phyloP scores from a whole-genome alignment of 78 protist genomes.

The Dictyostelium purpureum region DNA sequence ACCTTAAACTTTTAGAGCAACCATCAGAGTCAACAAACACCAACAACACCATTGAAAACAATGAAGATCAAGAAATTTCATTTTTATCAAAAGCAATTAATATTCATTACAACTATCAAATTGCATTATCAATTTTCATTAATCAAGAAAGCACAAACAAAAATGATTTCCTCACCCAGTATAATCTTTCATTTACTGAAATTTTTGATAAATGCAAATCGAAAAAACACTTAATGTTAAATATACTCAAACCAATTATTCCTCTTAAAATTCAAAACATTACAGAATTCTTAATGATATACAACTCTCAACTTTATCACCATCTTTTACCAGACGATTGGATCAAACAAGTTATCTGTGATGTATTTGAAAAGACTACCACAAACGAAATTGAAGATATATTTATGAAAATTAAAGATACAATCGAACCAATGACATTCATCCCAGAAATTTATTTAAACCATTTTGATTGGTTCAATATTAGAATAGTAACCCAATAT shows the following conservation, averaged over 20 bases:
- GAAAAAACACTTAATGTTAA: slow-evolving; percentile 8
- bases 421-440: neutral
- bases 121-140: neutral
- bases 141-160: neutral
- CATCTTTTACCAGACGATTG: neutral
- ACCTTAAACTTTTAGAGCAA: neutral
- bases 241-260: neutral
- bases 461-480: slow-evolving; percentile 12
- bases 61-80: neutral
- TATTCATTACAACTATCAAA: slow-evolving; percentile 9
- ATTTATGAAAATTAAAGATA: neutral
- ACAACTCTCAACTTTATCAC: neutral
- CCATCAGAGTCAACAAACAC: neutral
- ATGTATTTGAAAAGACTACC: slow-evolving; percentile 1
- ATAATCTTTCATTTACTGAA: neutral
- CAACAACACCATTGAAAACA: neutral
- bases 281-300: neutral
- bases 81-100: slow-evolving; percentile 1
- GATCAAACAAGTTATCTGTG: neutral
- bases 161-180: neutral
- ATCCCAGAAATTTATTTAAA: slow-evolving; percentile 14
- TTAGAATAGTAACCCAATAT: neutral
- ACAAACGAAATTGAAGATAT: slow-evolving; percentile 4
- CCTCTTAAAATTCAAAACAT: slow-evolving; percentile 1
- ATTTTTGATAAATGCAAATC: slow-evolving; percentile 18